These are phyloP conservation scores for Aureobasidium namibiae DNA, from an alignment of 2,329 filamentous ascomycete genomes.

Conservation along the genomic window DNA sequence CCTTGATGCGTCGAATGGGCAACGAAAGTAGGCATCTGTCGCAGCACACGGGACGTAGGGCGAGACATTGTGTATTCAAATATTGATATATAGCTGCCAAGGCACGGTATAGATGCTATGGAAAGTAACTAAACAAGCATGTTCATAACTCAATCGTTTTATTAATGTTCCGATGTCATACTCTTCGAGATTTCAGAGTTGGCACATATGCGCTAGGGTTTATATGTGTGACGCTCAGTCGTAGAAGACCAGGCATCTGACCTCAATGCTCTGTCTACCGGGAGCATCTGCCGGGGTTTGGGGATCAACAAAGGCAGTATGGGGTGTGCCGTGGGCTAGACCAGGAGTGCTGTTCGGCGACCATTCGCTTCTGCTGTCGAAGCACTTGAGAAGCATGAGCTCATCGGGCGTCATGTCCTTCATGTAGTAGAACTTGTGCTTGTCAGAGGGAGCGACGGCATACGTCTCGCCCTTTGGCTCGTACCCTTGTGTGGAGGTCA, in stretches of 20 bases:
- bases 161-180: neutral
- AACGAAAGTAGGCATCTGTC: neutral
- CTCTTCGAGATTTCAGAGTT: neutral
- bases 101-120: neutral
- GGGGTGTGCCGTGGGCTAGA: constrained; percentile 46
- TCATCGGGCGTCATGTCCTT: constrained; percentile 58
- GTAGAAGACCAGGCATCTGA: constrained; percentile 61
- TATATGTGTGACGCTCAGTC: constrained; percentile 12
- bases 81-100: neutral
- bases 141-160: neutral
- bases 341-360: constrained; percentile 31
- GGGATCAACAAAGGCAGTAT: constrained; percentile 73
- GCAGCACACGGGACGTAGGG: neutral
- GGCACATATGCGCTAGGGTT: neutral
- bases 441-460: constrained; percentile 47
- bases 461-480: constrained; percentile 57
- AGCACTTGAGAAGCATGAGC: constrained; percentile 46
- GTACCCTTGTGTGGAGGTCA: constrained; percentile 50
- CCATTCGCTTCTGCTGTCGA: constrained; percentile 36
- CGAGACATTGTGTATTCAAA: neutral
- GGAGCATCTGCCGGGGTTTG: constrained; percentile 61
- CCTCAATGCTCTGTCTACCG: constrained; percentile 55
- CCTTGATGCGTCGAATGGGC: neutral
- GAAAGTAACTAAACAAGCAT: neutral
- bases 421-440: constrained; percentile 56